Conservation (phyloP, 2,329 filamentous ascomycete species). For the Keithomyces neogunnii region DNA sequence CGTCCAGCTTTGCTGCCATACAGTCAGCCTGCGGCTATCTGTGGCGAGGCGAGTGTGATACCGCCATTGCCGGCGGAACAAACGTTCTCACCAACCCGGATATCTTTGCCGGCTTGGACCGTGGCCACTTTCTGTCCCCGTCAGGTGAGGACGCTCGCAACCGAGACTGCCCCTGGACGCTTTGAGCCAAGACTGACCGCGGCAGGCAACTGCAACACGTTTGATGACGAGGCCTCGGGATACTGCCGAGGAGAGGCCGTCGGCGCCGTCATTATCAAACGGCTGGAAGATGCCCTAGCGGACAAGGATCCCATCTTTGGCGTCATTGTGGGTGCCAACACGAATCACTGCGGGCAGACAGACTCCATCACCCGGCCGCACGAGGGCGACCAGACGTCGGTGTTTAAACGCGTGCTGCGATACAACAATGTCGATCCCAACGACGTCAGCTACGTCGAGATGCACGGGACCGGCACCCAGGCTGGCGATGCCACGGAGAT, state of each 20-base stretch:
- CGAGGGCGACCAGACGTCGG: constrained; percentile 49
- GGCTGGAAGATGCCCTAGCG: constrained; percentile 32
- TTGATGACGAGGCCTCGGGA: constrained; percentile 52
- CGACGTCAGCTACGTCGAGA: constrained; percentile 74
- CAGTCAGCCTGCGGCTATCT: background rate
- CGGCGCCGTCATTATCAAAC: constrained; percentile 40
- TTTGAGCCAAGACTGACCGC: constrained; percentile 39
- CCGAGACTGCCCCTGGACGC: constrained; percentile 34
- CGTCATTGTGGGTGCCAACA: constrained; percentile 53
- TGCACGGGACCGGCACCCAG: constrained; percentile 83
- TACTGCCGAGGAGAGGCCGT: constrained; percentile 46
- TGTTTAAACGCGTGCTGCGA: constrained; percentile 54
- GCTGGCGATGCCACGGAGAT: constrained; percentile 77
- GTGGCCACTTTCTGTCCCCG: constrained; percentile 53
- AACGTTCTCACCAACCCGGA: constrained; percentile 61
- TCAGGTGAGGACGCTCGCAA: background rate
- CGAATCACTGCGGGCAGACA: constrained; percentile 64
- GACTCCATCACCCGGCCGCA: constrained; percentile 67
- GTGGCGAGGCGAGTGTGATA: constrained; percentile 46
- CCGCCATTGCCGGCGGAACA: constrained; percentile 53
- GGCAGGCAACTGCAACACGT: constrained; percentile 2
- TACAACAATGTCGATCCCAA: constrained; percentile 65
- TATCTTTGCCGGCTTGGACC: constrained; percentile 53
- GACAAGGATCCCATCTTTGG: constrained; percentile 61
- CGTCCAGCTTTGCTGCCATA: constrained; percentile 63